These are phyloP conservation scores for Arachnopeziza araneosa DNA, from an alignment of 2,329 filamentous ascomycete species.

Conservation along the genomic window DNA sequence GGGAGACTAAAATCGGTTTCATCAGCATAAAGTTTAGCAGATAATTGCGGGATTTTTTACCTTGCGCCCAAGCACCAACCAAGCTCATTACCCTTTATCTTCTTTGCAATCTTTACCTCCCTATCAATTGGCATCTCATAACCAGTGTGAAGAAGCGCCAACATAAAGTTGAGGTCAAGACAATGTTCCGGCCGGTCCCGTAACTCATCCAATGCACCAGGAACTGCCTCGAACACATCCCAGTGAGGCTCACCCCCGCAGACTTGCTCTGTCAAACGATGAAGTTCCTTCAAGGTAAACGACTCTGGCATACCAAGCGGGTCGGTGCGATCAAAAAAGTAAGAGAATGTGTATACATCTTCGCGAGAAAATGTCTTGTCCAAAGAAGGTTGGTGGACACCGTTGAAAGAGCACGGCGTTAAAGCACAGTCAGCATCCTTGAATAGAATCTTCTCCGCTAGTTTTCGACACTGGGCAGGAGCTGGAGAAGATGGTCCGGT, in stretches of 20 bases:
- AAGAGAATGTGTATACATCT: conserved; percentile 94
- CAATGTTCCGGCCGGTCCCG: conserved; percentile 82
- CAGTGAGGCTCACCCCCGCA: conserved; percentile 74
- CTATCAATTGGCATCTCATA: conserved; percentile 97
- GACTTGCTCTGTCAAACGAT: conserved; percentile 77
- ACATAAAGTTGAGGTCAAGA: conserved; percentile 94
- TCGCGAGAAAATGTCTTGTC: conserved; percentile 87
- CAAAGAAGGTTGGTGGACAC: conserved; percentile 87
- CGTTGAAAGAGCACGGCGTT: conserved; percentile 96
- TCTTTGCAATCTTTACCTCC: conserved; percentile 97
- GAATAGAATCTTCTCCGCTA: conserved; percentile 84
- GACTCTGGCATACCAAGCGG: conserved; percentile 97
- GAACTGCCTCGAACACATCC: conserved; percentile 73
- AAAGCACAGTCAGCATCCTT: conserved; percentile 80
- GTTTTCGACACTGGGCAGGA: conserved; percentile 79
- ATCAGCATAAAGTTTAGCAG: conserved; percentile 12
- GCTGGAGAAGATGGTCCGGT: conserved; percentile 71
- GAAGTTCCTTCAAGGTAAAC: conserved; percentile 86
- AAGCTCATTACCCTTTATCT: conserved; percentile 93
- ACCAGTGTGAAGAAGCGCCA: conserved; percentile 84
- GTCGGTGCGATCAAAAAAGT: conserved; percentile 93
- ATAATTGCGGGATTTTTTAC: conserved; percentile 43
- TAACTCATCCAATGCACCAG: conserved; percentile 75
- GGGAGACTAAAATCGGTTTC: conserved; percentile 61
- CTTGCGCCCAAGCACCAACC: conserved; percentile 97